Base-by-base conservation (phyloP, 495 filamentous ascomycete species). In the Cercophora sp. region DNA sequence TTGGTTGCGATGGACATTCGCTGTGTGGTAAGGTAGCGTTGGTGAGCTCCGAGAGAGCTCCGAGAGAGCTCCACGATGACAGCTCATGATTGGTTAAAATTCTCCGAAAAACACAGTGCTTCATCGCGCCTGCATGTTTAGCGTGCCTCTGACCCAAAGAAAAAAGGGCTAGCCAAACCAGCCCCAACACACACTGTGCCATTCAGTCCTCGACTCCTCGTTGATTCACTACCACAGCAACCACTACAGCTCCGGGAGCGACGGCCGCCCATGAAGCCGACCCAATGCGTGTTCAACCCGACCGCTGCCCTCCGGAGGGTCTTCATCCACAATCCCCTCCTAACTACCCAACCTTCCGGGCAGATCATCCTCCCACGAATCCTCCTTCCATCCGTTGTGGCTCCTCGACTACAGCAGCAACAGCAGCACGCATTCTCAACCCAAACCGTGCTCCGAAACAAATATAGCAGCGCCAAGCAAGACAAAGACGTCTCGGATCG, bases 281-380 rank as follows among this genome's bases (percentile, higher is more conserved):
- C 70, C 15, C 55, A 51, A 50, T 73, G 71, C 52, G 35, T 66
- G 15, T 76, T 70, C 65, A 72, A 59, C 54, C 59, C 70, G 53
- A 65, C 66, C 40, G 31, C 45, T 16, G 70, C 70, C 59, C 64
- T 76, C 10, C 66, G 67, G 15, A 58, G 61, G 36, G 62, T 74
- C 5, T 72, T 76, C 41, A 35, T 76, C 27, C 54, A 59, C 42
- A 59, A 55, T 49, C 54, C 57, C n/a, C 16, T 32, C 27, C n/a
- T n/a, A n/a, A 26, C 47, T 8, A 26, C 29, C 1, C 53, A 55
- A 5, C 36, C 18, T 5, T 37, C 37, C 23, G 24, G 18, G 11
- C 49, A 34, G 16, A 6, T 34, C 34, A 11, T 32, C 23, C 45
- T 64, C n/a, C 56, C 39, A 10, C 59, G 52, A 32, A 24, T 60